Percentiles rank a stretch among this genome's conserved stretches.
Evolutionary conservation across 2,329 filamentous ascomycete genomes (phyloP).

Genomic region (Paracamarosporium sp.): DNA sequence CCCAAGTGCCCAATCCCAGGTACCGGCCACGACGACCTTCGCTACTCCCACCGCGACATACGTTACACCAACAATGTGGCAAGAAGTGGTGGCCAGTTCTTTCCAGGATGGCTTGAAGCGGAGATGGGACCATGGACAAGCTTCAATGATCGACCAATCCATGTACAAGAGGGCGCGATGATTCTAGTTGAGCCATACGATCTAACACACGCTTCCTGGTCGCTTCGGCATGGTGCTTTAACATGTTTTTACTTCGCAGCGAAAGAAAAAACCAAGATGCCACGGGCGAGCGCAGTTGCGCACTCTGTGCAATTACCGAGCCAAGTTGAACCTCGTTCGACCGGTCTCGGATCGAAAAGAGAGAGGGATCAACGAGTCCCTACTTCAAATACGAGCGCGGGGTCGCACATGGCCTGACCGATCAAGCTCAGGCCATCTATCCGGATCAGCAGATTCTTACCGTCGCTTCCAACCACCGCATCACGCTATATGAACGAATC

Average conservation of each 20-base stretch:
- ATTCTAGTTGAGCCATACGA: conserved; percentile 8
- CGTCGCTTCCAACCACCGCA: neutral
- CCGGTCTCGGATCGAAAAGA: neutral
- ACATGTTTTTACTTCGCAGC: neutral
- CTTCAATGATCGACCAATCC: conserved; percentile 43
- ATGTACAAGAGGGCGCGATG: conserved; percentile 48
- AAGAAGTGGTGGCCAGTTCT: conserved; percentile 55
- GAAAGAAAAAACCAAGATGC: neutral
- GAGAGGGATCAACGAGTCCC: neutral
- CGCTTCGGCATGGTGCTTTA: neutral
- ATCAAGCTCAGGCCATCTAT: neutral
- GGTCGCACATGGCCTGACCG: neutral
- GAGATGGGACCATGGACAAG: conserved; percentile 51
- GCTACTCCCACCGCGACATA: conserved; percentile 39
- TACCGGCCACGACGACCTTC: conserved; percentile 44
- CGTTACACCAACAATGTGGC: conserved; percentile 60
- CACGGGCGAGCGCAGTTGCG: neutral
- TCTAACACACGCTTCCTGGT: neutral
- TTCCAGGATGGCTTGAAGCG: conserved; percentile 52
- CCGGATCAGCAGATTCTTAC: neutral
- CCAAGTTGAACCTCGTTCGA: neutral
- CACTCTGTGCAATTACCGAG: neutral
- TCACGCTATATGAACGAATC: neutral
- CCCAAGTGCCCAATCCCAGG: conserved; percentile 34
- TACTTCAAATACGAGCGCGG: neutral